These are phyloP conservation scores for Fusarium sambucinum DNA, from an alignment of 2,329 filamentous ascomycete genomes.

Conservation along the genomic window DNA sequence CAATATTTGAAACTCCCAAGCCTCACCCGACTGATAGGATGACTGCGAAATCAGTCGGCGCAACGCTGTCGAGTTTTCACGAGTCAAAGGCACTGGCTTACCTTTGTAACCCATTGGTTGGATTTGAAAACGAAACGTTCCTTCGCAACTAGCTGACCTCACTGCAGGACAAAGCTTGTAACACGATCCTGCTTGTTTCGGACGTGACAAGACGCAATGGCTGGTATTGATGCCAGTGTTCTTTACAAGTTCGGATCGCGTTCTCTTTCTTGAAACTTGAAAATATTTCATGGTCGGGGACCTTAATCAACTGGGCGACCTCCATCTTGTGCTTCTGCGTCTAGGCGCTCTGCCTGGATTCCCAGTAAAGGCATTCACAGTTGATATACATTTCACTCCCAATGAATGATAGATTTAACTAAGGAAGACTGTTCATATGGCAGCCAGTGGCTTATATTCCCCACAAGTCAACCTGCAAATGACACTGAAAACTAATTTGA, in stretches of 20 bases:
- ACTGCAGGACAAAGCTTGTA: not conserved
- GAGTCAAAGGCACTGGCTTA: not conserved
- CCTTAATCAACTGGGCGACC: not conserved
- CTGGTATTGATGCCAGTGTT: not conserved
- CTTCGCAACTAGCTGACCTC: not conserved
- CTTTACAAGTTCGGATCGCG: not conserved
- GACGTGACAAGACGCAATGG: not conserved
- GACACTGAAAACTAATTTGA: not conserved
- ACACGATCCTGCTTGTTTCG: not conserved
- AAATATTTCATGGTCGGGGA: not conserved
- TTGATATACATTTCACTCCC: not conserved
- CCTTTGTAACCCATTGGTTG: not conserved
- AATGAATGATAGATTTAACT: not conserved
- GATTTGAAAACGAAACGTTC: not conserved
- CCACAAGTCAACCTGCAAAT: not conserved
- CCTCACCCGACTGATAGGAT: not conserved
- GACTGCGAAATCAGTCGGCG: not conserved
- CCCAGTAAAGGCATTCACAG: not conserved
- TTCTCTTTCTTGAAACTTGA: not conserved
- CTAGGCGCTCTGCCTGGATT: not conserved
- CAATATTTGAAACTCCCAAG: not conserved
- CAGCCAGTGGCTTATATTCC: not conserved
- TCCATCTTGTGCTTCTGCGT: not conserved
- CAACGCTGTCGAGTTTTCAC: not conserved
- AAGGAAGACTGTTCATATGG: not conserved